Base-by-base conservation (phyloP, 2,329 filamentous ascomycete species). In the Fusarium chlamydosporum region DNA sequence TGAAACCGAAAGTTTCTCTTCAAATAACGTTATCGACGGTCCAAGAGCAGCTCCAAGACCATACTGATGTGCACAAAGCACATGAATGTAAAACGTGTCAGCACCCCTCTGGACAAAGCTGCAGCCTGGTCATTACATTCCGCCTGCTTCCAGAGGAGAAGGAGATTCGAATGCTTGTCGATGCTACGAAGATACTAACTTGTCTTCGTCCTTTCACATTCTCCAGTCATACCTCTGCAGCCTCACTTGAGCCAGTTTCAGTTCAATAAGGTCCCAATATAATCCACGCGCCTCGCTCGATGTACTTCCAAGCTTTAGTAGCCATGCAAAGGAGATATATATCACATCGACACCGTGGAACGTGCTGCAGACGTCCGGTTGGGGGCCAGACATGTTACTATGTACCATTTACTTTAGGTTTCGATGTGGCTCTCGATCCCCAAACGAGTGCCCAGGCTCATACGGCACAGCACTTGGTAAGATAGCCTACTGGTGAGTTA, bases 61-160 rank as follows among this genome's bases (percentile, higher is more conserved):
- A 63, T 46, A 52, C 56, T 56, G 50, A 56, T 60, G 61, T 59
- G 43, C 54, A 65, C 51, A 64, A 73, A 55, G 53, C 61, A 72
- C 52, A 63, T 48, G 48, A 54, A 51, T 46, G 68, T 51, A 68
- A 71, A 70, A 77, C 75, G 76, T 77, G 76, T 73, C 76, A 73
- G 35, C 41, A 43, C 41, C 46, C 47, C 61, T 54, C 62, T 65
- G 61, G 61, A 23, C 47, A 42, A 62, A 42, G 29, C 33, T 55
- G 48, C 55, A 67, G 61, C 65, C 50, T 43, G 61, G 58, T 6
- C 62, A 61, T 59, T 67, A 34, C 46, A 56, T 71, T 62, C 67
- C 55, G 56, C 70, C 47, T 41, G 48, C 63, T 60, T 58, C 40
- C 45, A 56, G 55, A 54, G 54, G 37, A 60, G 50, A 68, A 57